These are phyloP conservation scores for Polychaeton citri DNA, from an alignment of 2,329 filamentous ascomycete species.

Conservation along the genomic window DNA sequence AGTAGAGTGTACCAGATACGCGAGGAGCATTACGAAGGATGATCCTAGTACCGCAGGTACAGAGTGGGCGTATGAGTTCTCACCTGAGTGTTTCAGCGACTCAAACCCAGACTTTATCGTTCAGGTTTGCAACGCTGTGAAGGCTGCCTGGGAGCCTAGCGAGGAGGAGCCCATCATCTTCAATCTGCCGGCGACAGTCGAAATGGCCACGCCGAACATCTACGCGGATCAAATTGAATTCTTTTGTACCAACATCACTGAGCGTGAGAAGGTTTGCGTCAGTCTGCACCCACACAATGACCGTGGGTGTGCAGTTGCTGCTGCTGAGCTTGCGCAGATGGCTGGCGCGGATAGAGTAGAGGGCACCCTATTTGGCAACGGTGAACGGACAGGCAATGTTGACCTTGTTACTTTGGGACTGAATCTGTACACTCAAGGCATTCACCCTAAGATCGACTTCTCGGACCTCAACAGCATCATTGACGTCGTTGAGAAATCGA, in stretches of 20 bases:
- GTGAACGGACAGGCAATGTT: constrained; percentile 89
- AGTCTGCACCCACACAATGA: constrained; percentile 94
- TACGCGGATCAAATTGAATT: constrained; percentile 96
- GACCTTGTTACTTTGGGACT: constrained; percentile 85
- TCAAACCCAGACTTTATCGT: constrained; percentile 72
- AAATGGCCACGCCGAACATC: constrained; percentile 87
- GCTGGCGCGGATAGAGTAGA: constrained; percentile 89
- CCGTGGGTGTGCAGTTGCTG: constrained; percentile 76
- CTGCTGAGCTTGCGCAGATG: constrained; percentile 89
- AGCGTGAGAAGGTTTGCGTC: constrained; percentile 76
- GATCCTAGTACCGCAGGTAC: constrained; percentile 44
- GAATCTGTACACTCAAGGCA: constrained; percentile 90
- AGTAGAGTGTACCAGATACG: constrained; percentile 72
- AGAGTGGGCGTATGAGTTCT: constrained; percentile 71
- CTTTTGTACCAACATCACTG: constrained; percentile 74
- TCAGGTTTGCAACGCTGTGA: constrained; percentile 80
- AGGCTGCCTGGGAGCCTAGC: constrained; percentile 78
- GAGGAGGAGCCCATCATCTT: constrained; percentile 78
- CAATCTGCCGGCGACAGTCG: constrained; percentile 88
- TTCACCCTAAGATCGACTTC: constrained; percentile 77
- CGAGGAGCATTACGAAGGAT: constrained; percentile 79
- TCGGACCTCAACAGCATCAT: constrained; percentile 79
- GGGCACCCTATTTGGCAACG: constrained; percentile 87
- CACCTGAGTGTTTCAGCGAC: constrained; percentile 82
- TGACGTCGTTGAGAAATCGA: constrained; percentile 78